phyloP scores from a whole-genome alignment of 805 yeast species.

The Priceomyces medius region DNA sequence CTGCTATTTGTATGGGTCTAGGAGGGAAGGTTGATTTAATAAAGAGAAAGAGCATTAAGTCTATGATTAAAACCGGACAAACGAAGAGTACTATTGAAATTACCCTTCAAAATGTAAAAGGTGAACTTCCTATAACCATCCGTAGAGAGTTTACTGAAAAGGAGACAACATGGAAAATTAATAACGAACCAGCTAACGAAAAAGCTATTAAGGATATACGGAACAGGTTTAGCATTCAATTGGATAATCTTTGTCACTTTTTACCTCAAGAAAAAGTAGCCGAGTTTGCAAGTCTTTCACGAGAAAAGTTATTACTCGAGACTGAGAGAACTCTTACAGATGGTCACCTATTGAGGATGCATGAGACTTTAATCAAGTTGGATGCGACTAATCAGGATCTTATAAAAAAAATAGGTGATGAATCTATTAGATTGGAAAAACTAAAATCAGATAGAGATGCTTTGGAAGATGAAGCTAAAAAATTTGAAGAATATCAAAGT shows the following conservation, averaged over 20 bases:
- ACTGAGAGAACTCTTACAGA: conserved; percentile 79
- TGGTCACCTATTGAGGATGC: conserved; percentile 54
- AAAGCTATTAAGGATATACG: conserved; percentile 45
- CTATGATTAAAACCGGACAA: conserved; percentile 72
- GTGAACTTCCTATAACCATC: conserved; percentile 36
- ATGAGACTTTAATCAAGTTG: conserved; percentile 52
- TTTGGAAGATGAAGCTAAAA: conserved; percentile 46
- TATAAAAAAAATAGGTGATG: conserved; percentile 23
- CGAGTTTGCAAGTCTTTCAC: conserved; percentile 78
- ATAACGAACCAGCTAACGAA: conserved; percentile 44
- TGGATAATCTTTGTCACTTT: conserved; percentile 91
- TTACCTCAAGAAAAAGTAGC: conserved; percentile 95
- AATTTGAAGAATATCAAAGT: conserved; percentile 45
- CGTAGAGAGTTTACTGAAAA: conserved; percentile 46
- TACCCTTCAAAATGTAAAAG: conserved; percentile 41
- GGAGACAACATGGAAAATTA: conserved; percentile 54
- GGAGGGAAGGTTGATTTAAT: conserved; percentile 75
- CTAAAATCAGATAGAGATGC: conserved; percentile 37
- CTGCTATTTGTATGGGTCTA: conserved; percentile 87
- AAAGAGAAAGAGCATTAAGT: conserved; percentile 64
- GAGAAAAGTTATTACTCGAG: conserved; percentile 70
- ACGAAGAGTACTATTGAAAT: conserved; percentile 48
- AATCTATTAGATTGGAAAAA: conserved; percentile 27
- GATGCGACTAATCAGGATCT: conserved; percentile 41
- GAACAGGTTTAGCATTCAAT: conserved; percentile 64